Conservation (phyloP, 306 rosid genomes). For the Neltuma alba region DNA sequence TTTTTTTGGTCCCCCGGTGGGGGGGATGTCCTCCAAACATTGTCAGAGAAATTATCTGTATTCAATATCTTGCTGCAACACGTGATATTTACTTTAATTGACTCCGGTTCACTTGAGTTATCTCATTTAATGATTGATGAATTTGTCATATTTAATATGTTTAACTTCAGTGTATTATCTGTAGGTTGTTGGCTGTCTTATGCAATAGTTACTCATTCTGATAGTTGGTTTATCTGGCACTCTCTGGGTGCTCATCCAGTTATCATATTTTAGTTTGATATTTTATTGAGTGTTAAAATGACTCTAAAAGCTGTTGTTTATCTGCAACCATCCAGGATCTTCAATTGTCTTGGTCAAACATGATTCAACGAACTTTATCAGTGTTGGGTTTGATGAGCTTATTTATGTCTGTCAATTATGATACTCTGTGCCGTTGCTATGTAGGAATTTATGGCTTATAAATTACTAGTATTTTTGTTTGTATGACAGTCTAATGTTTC, state of each 20-base stretch:
- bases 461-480: not conserved
- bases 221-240: not conserved
- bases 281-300: not conserved
- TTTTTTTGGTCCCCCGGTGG: too few relatives aligned
- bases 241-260: slow-evolving; percentile 10
- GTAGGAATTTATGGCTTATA: slow-evolving; percentile 1
- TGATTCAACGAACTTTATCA: not conserved
- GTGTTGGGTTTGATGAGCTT: not conserved
- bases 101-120: not conserved
- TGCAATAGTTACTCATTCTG: not conserved
- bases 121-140: slow-evolving; percentile 1
- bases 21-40: too few relatives aligned
- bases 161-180: not conserved
- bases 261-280: not conserved
- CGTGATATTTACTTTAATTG: not conserved
- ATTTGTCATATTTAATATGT: not conserved
- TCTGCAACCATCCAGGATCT: not conserved
- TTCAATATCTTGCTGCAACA: not conserved
- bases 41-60: too few relatives aligned
- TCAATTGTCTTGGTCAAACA: slow-evolving; percentile 8
- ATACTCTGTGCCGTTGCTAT: not conserved
- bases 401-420: slow-evolving; percentile 15
- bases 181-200: not conserved
- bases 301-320: slow-evolving; percentile 9
- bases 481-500: not conserved